phyloP scores from a whole-genome alignment of 2,329 filamentous ascomycete species.

The Sarocladiaceae sp. region DNA sequence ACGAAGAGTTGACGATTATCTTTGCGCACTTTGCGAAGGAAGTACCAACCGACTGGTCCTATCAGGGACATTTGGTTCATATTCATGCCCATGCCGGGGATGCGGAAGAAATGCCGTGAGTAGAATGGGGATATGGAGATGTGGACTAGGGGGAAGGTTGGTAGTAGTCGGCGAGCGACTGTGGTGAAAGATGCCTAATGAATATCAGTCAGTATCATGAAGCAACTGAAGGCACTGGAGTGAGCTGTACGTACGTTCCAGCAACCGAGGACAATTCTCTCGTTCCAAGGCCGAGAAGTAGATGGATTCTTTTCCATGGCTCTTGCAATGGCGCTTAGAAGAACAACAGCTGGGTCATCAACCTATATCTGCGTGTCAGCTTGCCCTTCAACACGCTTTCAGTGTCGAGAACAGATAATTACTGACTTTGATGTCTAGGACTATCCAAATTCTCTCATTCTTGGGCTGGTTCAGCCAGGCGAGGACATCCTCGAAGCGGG shows the following conservation, averaged over 20 bases:
- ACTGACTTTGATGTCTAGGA: conserved; percentile 82
- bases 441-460: conserved; percentile 67
- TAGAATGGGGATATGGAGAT: conserved; percentile 65
- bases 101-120: conserved; percentile 63
- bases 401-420: no score
- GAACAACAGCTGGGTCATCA: conserved; percentile 63
- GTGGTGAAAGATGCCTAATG: conserved; percentile 62
- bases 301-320: conserved; percentile 52
- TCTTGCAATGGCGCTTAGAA: conserved; percentile 66
- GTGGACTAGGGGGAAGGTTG: conserved; percentile 59
- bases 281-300: conserved; percentile 55
- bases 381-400: no score
- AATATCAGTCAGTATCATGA: not conserved
- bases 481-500: conserved; percentile 70
- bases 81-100: conserved; percentile 72
- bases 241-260: conserved; percentile 59
- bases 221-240: not conserved
- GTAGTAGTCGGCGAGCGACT: conserved; percentile 57
- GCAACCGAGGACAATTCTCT: conserved; percentile 73
- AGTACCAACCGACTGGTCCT: conserved; percentile 60
- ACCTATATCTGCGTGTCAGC: conserved; percentile 37
- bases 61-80: conserved; percentile 66
- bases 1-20: conserved; percentile 58
- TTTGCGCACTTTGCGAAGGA: conserved; percentile 55
- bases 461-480: conserved; percentile 64